Evolutionary conservation across 2,329 filamentous ascomycete genomes (phyloP).

Genomic region (Coniochaeta sp.): DNA sequence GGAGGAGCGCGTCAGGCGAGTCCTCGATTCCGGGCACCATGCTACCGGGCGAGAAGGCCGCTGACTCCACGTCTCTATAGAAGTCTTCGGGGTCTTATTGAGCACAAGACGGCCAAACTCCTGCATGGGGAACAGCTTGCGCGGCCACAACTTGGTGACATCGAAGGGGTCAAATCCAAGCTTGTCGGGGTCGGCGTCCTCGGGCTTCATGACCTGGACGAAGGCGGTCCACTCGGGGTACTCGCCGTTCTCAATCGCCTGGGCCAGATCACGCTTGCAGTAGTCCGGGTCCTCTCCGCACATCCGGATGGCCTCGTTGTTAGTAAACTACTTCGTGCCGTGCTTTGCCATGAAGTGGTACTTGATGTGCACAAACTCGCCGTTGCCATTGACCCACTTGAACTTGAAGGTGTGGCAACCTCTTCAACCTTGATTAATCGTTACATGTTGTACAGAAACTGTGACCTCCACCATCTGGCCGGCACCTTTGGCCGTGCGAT

Average conservation of each 20-base stretch:
- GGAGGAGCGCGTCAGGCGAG: slow-evolving; percentile 37
- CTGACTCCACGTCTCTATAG: slow-evolving; percentile 41
- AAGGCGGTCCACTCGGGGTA: slow-evolving; percentile 47
- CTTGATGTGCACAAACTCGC: slow-evolving; percentile 41
- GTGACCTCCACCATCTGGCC: too few relatives aligned
- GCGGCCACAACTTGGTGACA: slow-evolving; percentile 45
- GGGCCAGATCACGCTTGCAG: slow-evolving; percentile 46
- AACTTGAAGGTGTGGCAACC: slow-evolving; percentile 40
- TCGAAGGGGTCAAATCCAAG: slow-evolving; percentile 47
- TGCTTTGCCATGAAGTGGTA: slow-evolving; percentile 1
- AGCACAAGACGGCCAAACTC: slow-evolving; percentile 41
- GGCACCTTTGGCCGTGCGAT: too few relatives aligned
- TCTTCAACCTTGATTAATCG: neutral
- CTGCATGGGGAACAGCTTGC: slow-evolving; percentile 37
- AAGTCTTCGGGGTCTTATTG: slow-evolving; percentile 47
- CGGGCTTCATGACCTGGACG: slow-evolving; percentile 48
- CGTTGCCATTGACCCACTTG: slow-evolving; percentile 37
- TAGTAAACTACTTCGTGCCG: neutral
- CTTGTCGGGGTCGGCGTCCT: slow-evolving; percentile 42
- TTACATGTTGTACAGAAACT: neutral
- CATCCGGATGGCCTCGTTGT: slow-evolving; percentile 26
- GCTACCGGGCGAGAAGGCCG: slow-evolving; percentile 41
- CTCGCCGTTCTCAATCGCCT: slow-evolving; percentile 44
- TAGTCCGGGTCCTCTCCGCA: slow-evolving; percentile 43
- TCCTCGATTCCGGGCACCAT: slow-evolving; percentile 44